Conservation (phyloP, 768 basidiomycete genomes). For the Amanita molliuscula region DNA sequence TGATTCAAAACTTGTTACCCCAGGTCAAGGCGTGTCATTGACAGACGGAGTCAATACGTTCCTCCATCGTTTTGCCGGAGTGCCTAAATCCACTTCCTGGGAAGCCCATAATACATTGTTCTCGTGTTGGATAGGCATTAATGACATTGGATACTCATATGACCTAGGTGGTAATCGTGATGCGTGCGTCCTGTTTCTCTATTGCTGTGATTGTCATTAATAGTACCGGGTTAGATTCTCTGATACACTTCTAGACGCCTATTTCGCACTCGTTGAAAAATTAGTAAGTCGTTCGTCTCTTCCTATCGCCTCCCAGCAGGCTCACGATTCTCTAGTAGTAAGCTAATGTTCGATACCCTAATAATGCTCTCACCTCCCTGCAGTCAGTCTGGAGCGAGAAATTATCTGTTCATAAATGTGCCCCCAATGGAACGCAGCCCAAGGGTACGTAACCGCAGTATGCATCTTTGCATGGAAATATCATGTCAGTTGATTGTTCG, state of each 20-base stretch:
- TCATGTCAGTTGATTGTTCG: background rate
- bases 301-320: background rate
- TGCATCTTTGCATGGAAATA: background rate
- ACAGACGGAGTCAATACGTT: constrained; percentile 57
- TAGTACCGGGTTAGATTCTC: constrained; percentile 27
- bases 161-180: constrained; percentile 32
- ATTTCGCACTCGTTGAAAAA: constrained; percentile 41
- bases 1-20: constrained; percentile 43
- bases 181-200: constrained; percentile 26
- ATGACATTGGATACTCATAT: constrained; percentile 54
- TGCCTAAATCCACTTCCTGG: constrained; percentile 47
- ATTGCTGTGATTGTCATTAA: background rate
- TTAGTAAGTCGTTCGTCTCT: constrained; percentile 23
- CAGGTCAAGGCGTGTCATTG: constrained; percentile 41
- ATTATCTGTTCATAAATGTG: constrained; percentile 39
- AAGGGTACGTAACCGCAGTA: constrained; percentile 18
- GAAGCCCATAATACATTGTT: constrained; percentile 46
- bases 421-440: constrained; percentile 33
- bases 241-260: constrained; percentile 34
- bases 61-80: constrained; percentile 31
- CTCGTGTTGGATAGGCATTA: constrained; percentile 64
- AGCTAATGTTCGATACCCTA: constrained; percentile 8
- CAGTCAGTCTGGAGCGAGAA: constrained; percentile 45
- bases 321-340: constrained; percentile 21
- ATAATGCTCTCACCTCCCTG: background rate